Percentiles rank a stretch among this genome's conserved stretches.
These are phyloP conservation scores for Coemansia sp. DNA, from an alignment of 192 early-diverging fungal species.

Conservation along the genomic window DNA sequence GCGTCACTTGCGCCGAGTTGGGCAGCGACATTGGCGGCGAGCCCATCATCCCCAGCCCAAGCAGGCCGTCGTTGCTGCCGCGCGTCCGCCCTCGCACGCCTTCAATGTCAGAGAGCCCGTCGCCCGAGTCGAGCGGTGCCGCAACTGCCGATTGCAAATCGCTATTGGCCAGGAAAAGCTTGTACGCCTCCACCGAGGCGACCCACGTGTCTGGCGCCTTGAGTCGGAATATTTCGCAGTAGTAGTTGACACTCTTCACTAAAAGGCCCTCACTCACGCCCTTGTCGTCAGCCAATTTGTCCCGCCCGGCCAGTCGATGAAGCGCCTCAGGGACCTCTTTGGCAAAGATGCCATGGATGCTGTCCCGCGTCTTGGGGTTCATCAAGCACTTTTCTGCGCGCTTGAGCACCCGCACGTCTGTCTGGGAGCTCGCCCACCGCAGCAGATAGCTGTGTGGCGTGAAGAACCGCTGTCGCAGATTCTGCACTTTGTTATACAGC, in stretches of 20 bases:
- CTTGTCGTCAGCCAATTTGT: not conserved
- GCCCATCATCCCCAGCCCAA: not conserved
- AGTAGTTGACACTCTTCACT: conserved; percentile 51
- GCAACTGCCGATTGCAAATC: conserved; percentile 16
- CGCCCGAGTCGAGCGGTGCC: not conserved
- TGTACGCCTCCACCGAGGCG: conserved; percentile 36
- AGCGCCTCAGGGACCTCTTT: conserved; percentile 13
- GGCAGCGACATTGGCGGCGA: conserved; percentile 12
- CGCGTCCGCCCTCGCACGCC: not conserved
- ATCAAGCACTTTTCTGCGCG: conserved; percentile 37
- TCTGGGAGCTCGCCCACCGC: conserved; percentile 36
- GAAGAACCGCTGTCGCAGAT: conserved; percentile 47
- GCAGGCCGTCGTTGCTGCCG: not conserved
- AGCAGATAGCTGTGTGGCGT: conserved; percentile 47
- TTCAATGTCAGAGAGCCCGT: not conserved
- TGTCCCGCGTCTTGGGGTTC: conserved; percentile 45
- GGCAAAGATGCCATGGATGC: conserved; percentile 44
- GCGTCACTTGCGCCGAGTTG: conserved; percentile 22
- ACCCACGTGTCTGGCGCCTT: conserved; percentile 31
- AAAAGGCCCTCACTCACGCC: not conserved
- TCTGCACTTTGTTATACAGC: conserved; percentile 53
- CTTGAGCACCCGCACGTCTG: conserved; percentile 21
- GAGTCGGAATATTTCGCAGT: conserved; percentile 44
- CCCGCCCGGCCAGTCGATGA: not conserved
- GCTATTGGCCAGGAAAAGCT: conserved; percentile 21